Percentiles rank a stretch among this genome's conserved stretches.
phyloP scores from a whole-genome alignment of 352 stramenopile species.

The Phytophthora constricta region DNA sequence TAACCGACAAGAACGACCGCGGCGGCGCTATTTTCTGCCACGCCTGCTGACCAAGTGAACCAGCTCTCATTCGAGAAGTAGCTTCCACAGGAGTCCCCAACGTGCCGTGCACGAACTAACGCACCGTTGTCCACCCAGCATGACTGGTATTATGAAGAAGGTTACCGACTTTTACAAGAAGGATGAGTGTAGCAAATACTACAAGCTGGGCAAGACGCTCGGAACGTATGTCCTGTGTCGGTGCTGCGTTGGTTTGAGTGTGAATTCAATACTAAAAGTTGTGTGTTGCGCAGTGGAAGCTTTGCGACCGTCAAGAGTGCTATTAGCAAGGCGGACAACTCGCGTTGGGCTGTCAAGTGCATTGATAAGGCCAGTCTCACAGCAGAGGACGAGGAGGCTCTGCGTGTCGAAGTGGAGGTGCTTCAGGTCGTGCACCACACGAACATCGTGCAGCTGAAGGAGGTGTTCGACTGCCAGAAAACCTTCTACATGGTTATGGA shows the following conservation, averaged over 20 bases:
- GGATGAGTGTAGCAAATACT: slow-evolving; percentile 89
- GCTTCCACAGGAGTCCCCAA: slow-evolving; percentile 12
- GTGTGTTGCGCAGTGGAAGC: slow-evolving; percentile 54
- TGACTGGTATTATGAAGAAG: slow-evolving; percentile 87
- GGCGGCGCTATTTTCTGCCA: too few species aligned
- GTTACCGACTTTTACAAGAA: slow-evolving; percentile 91
- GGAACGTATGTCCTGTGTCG: slow-evolving; percentile 69
- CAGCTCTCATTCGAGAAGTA: slow-evolving; percentile 35
- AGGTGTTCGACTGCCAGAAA: slow-evolving; percentile 90
- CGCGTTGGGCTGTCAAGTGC: slow-evolving; percentile 84
- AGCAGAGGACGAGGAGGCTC: slow-evolving; percentile 80
- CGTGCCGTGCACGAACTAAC: background rate
- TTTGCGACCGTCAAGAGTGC: slow-evolving; percentile 89
- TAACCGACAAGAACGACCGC: too few species aligned
- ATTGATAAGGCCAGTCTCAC: slow-evolving; percentile 85
- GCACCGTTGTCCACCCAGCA: slow-evolving; percentile 20
- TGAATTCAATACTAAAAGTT: slow-evolving; percentile 6
- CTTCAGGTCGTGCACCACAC: slow-evolving; percentile 82
- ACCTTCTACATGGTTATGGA: slow-evolving; percentile 95
- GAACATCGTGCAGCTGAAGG: slow-evolving; percentile 89
- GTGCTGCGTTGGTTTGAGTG: background rate
- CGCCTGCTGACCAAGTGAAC: too few species aligned
- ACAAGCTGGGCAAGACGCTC: slow-evolving; percentile 90
- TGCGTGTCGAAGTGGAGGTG: slow-evolving; percentile 86
- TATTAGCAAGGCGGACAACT: slow-evolving; percentile 79